Evolutionary conservation across 106 monocot genomes (phyloP).

Genomic region (Xerophyta viscosa): DNA sequence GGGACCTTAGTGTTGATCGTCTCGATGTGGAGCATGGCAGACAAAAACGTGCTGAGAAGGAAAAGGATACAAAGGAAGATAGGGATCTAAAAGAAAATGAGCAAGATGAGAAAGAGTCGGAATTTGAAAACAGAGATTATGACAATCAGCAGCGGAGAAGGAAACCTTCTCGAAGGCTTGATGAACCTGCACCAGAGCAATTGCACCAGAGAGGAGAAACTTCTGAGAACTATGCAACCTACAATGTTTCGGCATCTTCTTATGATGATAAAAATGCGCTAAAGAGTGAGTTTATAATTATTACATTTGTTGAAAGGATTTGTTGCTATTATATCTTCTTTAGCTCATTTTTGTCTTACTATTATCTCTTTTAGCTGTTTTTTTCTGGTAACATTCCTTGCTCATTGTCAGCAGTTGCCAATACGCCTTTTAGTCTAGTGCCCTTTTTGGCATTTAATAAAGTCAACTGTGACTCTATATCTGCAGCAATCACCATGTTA

Average conservation of each 20-base stretch:
- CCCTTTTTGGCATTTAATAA: too few species aligned
- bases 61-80: conserved; percentile 75
- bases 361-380: too few species aligned
- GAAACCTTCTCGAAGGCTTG: conserved; percentile 44
- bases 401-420: too few species aligned
- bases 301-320: neutral
- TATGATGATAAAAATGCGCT: conserved; percentile 76
- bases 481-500: too few species aligned
- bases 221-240: conserved; percentile 47
- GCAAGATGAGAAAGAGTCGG: conserved; percentile 64
- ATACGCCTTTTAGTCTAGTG: too few species aligned
- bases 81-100: conserved; percentile 57
- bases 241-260: conserved; percentile 51
- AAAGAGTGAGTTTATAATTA: conserved; percentile 51
- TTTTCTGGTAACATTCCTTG: too few species aligned
- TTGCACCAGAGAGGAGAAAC: conserved; percentile 21
- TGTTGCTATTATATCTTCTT: neutral
- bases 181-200: conserved; percentile 3
- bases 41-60: conserved; percentile 63
- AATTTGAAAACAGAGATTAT: conserved; percentile 54
- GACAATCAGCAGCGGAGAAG: conserved; percentile 28
- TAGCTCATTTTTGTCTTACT: conserved; percentile 15
- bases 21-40: conserved; percentile 71
- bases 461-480: too few species aligned
- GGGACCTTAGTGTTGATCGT: conserved; percentile 77